These are phyloP conservation scores for Pinus tabuliformis DNA, from an alignment of 75 land plant genomes.

Conservation along the genomic window DNA sequence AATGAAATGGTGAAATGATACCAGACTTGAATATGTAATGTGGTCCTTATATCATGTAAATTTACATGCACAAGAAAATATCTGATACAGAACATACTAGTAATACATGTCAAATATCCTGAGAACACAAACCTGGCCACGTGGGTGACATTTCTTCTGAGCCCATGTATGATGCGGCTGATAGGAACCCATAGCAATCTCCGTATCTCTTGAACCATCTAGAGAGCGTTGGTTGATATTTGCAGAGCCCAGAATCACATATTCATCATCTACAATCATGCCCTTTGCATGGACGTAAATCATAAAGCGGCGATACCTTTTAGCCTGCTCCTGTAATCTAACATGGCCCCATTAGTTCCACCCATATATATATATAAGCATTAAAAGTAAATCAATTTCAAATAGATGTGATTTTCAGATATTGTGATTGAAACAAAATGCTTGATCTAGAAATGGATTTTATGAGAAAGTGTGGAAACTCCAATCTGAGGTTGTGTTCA, in stretches of 20 bases:
- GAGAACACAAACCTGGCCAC: constrained; percentile 63
- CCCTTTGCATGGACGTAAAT: constrained; percentile 94
- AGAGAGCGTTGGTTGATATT: constrained; percentile 88
- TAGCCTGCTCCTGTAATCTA: constrained; percentile 22
- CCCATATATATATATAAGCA: too few relatives aligned
- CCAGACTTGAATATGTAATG: background rate
- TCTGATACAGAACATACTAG: background rate
- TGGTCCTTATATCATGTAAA: background rate
- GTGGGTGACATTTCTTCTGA: constrained; percentile 52
- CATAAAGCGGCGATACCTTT: constrained; percentile 73
- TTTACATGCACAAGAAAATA: background rate
- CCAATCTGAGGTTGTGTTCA: background rate
- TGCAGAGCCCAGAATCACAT: constrained; percentile 87
- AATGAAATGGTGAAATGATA: background rate
- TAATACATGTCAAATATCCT: background rate
- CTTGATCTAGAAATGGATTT: background rate
- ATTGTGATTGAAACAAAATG: background rate
- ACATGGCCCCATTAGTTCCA: too few relatives aligned
- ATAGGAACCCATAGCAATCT: constrained; percentile 94
- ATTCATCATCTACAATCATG: constrained; percentile 91
- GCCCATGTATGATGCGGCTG: constrained; percentile 83
- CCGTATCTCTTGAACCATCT: constrained; percentile 95
- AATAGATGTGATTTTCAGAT: background rate
- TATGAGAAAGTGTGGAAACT: background rate
- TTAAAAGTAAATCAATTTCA: too few relatives aligned